A percentile compares a stretch with the other conserved stretches of the same genome.
Conservation (phyloP, 2,329 filamentous ascomycete species). For the Aspergillus japonicus region DNA sequence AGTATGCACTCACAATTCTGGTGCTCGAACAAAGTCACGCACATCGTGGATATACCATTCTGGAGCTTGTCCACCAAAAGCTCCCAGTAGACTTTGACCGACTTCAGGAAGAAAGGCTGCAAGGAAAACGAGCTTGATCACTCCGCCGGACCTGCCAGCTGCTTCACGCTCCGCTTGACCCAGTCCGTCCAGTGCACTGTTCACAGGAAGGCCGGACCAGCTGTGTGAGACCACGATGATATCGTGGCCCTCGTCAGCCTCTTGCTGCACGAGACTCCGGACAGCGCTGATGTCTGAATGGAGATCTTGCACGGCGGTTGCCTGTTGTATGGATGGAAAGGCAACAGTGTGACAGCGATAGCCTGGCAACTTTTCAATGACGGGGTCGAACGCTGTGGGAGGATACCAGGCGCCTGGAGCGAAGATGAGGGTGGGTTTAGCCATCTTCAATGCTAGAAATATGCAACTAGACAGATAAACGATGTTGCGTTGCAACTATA, state of each 20-base stretch:
- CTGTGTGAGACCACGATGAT: no score
- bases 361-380: constrained; percentile 24
- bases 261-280: constrained; percentile 29
- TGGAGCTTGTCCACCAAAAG: constrained; percentile 28
- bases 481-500: no score
- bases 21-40: constrained; percentile 7
- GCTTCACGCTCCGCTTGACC: constrained; percentile 13
- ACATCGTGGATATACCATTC: constrained; percentile 33
- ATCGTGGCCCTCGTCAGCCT: constrained; percentile 28
- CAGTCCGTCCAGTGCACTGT: no score
- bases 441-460: no score
- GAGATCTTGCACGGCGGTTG: constrained; percentile 22
- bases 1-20: neutral
- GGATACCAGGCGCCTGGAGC: constrained; percentile 36
- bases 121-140: constrained; percentile 35
- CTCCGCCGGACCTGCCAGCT: constrained; percentile 32
- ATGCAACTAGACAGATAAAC: no score
- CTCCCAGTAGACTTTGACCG: constrained; percentile 30
- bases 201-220: no score
- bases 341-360: constrained; percentile 24
- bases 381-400: constrained; percentile 27
- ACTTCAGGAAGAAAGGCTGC: constrained; percentile 34
- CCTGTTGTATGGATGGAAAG: constrained; percentile 31
- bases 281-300: constrained; percentile 33
- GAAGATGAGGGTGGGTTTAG: constrained; percentile 31